Evolutionary conservation across 1,139 yeast species (phyloP).

Genomic region (Hansenula lynferdii): DNA sequence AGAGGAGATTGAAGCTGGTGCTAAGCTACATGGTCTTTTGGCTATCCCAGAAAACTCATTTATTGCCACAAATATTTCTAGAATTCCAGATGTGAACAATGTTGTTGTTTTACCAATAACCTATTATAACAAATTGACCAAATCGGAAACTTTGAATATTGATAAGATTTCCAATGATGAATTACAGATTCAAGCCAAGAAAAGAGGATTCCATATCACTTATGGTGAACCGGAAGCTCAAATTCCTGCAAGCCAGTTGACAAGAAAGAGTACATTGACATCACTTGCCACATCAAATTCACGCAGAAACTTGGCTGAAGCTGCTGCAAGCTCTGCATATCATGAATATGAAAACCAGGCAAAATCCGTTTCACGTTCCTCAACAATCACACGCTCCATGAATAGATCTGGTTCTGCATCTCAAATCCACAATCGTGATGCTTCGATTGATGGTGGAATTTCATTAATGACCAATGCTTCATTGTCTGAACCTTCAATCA

Average conservation of each 20-base stretch:
- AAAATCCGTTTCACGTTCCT: constrained; percentile 14
- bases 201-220: constrained; percentile 39
- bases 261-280: constrained; percentile 18
- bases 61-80: constrained; percentile 54
- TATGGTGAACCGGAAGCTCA: constrained; percentile 4
- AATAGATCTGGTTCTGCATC: constrained; percentile 9
- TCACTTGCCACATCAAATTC: constrained; percentile 20
- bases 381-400: constrained; percentile 13
- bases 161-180: constrained; percentile 43
- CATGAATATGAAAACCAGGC: constrained; percentile 21
- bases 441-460: constrained; percentile 26
- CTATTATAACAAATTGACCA: constrained; percentile 54
- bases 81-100: constrained; percentile 49
- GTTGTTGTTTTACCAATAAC: constrained; percentile 61
- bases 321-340: constrained; percentile 24
- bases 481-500: constrained; percentile 66
- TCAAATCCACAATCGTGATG: constrained; percentile 11
- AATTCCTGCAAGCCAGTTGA: constrained; percentile 10
- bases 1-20: constrained; percentile 25
- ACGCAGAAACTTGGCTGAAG: constrained; percentile 23
- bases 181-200: constrained; percentile 40
- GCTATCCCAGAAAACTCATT: constrained; percentile 52
- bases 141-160: constrained; percentile 37
- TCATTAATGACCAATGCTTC: constrained; percentile 72
- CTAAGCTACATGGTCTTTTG: constrained; percentile 42